Evolutionary conservation across 2,329 filamentous ascomycete species (phyloP).

Genomic region (Penicillium olsonii): DNA sequence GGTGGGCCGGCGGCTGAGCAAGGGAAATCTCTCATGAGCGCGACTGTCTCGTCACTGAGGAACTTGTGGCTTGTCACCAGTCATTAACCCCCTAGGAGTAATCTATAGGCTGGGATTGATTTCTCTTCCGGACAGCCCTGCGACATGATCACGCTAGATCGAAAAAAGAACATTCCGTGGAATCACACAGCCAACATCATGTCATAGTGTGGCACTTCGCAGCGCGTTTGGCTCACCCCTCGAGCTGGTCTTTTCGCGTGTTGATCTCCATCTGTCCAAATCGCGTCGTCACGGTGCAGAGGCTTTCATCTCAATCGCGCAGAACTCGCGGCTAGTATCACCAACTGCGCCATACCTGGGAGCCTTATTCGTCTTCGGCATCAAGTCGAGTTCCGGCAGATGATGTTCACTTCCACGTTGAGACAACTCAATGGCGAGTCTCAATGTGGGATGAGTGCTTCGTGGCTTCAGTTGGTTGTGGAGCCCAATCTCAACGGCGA

Average conservation of each 20-base stretch:
- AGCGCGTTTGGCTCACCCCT: neutral
- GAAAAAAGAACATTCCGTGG: neutral
- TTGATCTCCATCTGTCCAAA: neutral
- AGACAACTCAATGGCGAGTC: neutral
- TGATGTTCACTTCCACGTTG: neutral
- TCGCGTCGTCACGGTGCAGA: constrained; percentile 14
- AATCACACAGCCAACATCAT: constrained; percentile 3
- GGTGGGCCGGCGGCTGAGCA: constrained; percentile 10
- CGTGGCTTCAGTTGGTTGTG: too few species aligned
- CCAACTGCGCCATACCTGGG: constrained; percentile 29
- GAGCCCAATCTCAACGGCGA: too few species aligned
- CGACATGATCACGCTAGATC: constrained; percentile 8
- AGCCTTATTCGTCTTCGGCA: constrained; percentile 7
- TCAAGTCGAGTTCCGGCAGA: neutral
- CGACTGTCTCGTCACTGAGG: constrained; percentile 2
- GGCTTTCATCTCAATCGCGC: constrained; percentile 1
- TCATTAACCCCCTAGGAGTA: constrained; percentile 7
- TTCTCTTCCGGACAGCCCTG: neutral
- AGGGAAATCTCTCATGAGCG: constrained; percentile 2
- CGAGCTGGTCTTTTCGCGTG: neutral
- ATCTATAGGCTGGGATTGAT: constrained; percentile 22
- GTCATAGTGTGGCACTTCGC: neutral
- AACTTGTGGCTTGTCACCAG: constrained; percentile 9
- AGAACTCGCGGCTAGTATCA: constrained; percentile 23
- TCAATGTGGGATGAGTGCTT: too few species aligned